Base-by-base conservation (phyloP, 805 yeast species). In the Saturnispora quitensis region DNA sequence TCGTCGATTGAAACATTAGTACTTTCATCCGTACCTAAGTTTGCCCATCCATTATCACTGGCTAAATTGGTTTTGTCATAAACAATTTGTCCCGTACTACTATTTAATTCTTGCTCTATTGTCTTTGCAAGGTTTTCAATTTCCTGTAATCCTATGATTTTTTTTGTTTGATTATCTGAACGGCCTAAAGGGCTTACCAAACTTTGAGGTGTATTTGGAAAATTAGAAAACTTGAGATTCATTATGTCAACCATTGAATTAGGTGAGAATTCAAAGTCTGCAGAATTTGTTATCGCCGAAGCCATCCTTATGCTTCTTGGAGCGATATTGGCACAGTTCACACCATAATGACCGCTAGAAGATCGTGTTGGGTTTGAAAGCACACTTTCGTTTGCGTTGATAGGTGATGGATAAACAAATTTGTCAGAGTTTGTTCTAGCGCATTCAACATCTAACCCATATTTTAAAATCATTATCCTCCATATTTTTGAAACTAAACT, bases 291-390 rank as follows among this genome's bases (percentile, higher is more conserved):
- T 9, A 18, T 13, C 27, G 55, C 42, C n/a, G 59, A 40, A 20
- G 51, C 51, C 24, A 54, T 51, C 27, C 58, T 52, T 43, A 59
- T 52, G 5, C 58, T 50, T 35, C 60, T 52, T 40, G 66, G 64
- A 1, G 62, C 61, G 31, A 61, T 53, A 28, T 62, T 62, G 2
- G 60, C 54, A 50, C 64, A 62, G n/a, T 43, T 46, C 24, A 53
- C 53, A 13, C 42, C 44, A 24, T 15, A 10, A 8, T 5, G 24
- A 3, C 28, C 27, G 10, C 15, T 25, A 17, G 22, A 3, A 35
- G 27, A 17, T 27, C n/a, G 44, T 25, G 44, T 15, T 7, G 24
- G 22, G 24, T 40, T 22, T 13, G 18, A 13, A 15, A 22, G 13
- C 22, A 13, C 20, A 7, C 8, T 15, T 27, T 42, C 33, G 2